Evolutionary conservation across 2,329 filamentous ascomycete species (phyloP), one percentile per base, ranked within the genome.

Genomic region (Botrytis fragariae): DNA sequence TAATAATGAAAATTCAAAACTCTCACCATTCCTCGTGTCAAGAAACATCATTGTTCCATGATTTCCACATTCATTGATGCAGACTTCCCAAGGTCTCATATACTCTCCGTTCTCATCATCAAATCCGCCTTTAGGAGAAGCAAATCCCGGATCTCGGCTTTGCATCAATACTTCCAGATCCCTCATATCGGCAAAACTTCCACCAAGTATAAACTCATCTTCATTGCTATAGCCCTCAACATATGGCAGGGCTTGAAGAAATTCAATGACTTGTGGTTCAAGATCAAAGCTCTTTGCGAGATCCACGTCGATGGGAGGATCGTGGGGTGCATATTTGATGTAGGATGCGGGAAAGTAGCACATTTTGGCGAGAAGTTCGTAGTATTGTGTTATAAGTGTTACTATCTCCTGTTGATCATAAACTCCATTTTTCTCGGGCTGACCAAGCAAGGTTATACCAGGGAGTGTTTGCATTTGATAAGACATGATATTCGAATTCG

Each of bases 241-340:
- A 37, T 75, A 75, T 37, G 70, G 75, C 4, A 75, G 72, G 4
- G 68, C 57, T 57, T 75, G 72, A 16, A 76, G 74, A 29, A 74
- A 59, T 25, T 64, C 42, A 65, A 74, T 73, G 29, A 72, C 59
- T 54, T 73, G 71, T 44, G 71, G 69, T 18, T 75, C 72, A 6
- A 75, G 63, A 37, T 61, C n/a, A n/a, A 72, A 69, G 1, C 68
- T 69, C 20, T 71, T 35, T 2, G 70, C 75, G 18, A 76, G 39
- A 25, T 62, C n/a, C 3, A 72, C 61, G 29, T 75, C 51, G n/a
- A 76, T 73, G 9, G 72, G 57, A 20, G 71, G 74, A 59, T 71
- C 37, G 71, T 75, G 71, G 8, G 75, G 75, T 9, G 68, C 54
- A 48, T 75, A 72, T 67, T 73, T 75, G 60, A 76, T 76, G 18